A percentile compares a stretch with the other conserved stretches of the same genome.
Evolutionary conservation across 129 eudicot genomes (phyloP).

Genomic region (Flaveria robusta): DNA sequence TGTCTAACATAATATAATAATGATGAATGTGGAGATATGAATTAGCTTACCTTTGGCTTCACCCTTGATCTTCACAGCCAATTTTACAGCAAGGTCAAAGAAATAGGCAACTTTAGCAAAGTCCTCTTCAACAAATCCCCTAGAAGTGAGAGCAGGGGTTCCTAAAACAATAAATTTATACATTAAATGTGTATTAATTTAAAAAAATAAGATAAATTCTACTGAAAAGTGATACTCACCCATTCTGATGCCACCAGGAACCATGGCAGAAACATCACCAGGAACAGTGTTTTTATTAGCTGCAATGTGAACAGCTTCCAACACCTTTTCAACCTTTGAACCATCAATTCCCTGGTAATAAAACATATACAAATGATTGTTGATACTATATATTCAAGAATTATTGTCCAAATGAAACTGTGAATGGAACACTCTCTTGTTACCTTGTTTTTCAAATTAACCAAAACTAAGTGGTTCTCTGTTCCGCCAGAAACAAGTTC

Average conservation of each 20-base stretch:
- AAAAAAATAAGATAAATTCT: background rate
- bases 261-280: conserved; percentile 99
- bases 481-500: conserved; percentile 99
- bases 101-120: conserved; percentile 94
- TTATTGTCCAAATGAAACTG: background rate
- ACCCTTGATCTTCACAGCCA: conserved; percentile 81
- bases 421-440: conserved; percentile 4
- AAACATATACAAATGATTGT: background rate
- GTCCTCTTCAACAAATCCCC: conserved; percentile 97
- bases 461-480: conserved; percentile 92
- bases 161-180: conserved; percentile 42
- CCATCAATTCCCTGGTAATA: conserved; percentile 88
- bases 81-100: conserved; percentile 87
- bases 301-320: conserved; percentile 98
- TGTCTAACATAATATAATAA: background rate
- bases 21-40: background rate
- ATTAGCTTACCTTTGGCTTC: conserved; percentile 50
- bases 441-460: conserved; percentile 92
- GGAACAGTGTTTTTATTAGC: conserved; percentile 97
- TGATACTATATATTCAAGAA: background rate
- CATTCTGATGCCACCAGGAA: conserved; percentile 99
- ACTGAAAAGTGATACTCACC: conserved; percentile 40
- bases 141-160: conserved; percentile 96
- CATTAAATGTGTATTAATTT: background rate
- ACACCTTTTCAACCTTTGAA: conserved; percentile 95